Evolutionary conservation across 257 asterid species (phyloP), one percentile per base, ranked within the genome.

Genomic region (Jacaranda copaia): DNA sequence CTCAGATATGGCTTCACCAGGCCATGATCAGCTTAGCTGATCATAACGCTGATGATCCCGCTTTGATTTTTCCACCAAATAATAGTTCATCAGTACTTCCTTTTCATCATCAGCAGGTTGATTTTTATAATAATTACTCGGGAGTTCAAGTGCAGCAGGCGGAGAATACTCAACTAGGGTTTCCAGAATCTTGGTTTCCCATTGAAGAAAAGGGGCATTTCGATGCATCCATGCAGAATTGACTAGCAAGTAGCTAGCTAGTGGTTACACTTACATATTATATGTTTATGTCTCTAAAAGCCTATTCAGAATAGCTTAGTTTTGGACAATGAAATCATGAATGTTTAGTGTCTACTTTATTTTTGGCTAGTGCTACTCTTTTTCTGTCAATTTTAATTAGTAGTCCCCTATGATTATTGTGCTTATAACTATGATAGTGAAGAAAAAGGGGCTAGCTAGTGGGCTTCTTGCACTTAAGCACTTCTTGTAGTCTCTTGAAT

Each of bases 1-100:
- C 88, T 13, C 98, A 91, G 82, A 80, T 93, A 63, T 88, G 88
- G 91, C 88, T 89, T 18, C 96, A 89, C 25, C 93, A 87, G 48
- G 83, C 88, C 43, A 77, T 89, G 85, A 85, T 91, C 81, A 66
- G 64, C 75, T 63, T 73, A 2, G 87, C 71, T 1, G 82, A 12
- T 20, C 1, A 18, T 9, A 20, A 6, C 18, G 76, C 70, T 55
- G 73, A 67, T 51, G 63, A 13, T 68, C 66, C 73, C 19, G 42
- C 36, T 9, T 36, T 46, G 35, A 19, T 7, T 49, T 20, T 58
- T 38, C 72, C 48, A 32, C 51, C 76, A 0, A 60, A 51, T 39
- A 13, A 66, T 5, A 11, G 1, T 58, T 6, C 66, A 16, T n/a
- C 4, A 19, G 11, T 70, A 51, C 40, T 45, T 73, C 83, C 79